Base-by-base conservation (phyloP, 2,329 filamentous ascomycete species). In the Aureobasidium sp. region DNA sequence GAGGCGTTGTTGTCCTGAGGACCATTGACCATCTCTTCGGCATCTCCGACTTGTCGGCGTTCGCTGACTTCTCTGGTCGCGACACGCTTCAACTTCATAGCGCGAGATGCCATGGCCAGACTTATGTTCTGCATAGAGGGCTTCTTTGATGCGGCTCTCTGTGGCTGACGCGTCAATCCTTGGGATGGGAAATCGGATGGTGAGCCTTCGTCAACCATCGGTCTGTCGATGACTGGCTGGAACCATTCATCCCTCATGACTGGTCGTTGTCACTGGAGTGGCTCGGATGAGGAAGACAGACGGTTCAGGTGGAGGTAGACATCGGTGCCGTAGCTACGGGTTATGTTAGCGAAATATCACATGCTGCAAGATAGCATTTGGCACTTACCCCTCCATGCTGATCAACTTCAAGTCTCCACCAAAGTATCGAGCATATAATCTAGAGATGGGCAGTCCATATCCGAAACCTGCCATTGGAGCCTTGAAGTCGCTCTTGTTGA, bases 401-500 rank as follows among this genome's bases (percentile, higher is more conserved):
- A 99, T 99, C 74, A 99, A 77, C 77, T 97, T 97, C 70, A 99
- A 75, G 75, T 99, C 94, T 63, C 94, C 94, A 64, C 94, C 94
- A 78, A 99, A 99, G 78, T 99, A 99, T 67, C 94, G 82, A 61
- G 94, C 94, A 71, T 99, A 99, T 59, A 99, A 80, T 67, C 94
- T 82, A 68, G 90, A 96, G 65, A 99, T 97, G 0, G 94, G 94
- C 67, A 99, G 74, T 17, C 94, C 94, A 71, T 99, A 99, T n/a
- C 94, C 94, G 72, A 97, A 99, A 2, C 94, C 94, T 65, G 94
- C 94, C 94, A 99, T 97, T 1, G 94, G 94, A 13, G 94, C 94
- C 76, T 99, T 97, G 81, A 99, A 99, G 75, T 99, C 94, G 77
- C 88, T 96, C 79, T 97, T 96, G 77, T 99, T 93, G 75, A 97